Base-by-base conservation (phyloP, 306 rosid species). In the Rosa multiflora region DNA sequence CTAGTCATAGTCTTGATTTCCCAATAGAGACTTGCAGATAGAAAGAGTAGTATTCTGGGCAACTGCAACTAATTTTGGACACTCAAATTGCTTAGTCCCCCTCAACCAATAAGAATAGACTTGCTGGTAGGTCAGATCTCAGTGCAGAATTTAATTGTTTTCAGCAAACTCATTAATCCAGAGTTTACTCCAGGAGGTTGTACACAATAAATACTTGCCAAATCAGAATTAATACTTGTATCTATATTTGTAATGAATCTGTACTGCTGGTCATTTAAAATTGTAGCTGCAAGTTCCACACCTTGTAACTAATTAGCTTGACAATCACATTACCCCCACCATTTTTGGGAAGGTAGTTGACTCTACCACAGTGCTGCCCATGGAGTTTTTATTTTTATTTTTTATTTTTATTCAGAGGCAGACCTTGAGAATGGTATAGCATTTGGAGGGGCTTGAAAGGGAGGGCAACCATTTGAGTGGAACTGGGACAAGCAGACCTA, bases 61-160 rank as follows among this genome's bases (percentile, higher is more conserved):
- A 23, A 42, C 55, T 13, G 63, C 18, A 21, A 14, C 55, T 5
- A 44, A 7, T n/a, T 56, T 40, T 58, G 51, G 51, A 21, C n/a
- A 56, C 68, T 58, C 68, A 40, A 40, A 55, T 12, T 74, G 52
- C 49, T 48, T 29, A 29, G 29, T 14, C 13, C 26, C 26, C 39
- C 11, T 42, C 72, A 37, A 23, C 44, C 20, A 49, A 83, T 75
- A 14, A 21, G 72, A 68, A 21, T 43, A n/a, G 40, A 55, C 1
- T 37, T 39, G 46, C 76, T 37, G 83, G 74, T 75, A n/a, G 81
- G 78, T 83, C 80, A 69, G 72, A 81, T 76, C 73, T 69, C 7
- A 10, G 12, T 21, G 40, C 80, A 42, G 70, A 79, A 32, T 71
- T 83, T 63, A 51, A 75, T 46, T 46, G 20, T 14, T 8, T n/a